phyloP scores from a whole-genome alignment of 116 monocot genomes.

The Phalaenopsis hybrid region DNA sequence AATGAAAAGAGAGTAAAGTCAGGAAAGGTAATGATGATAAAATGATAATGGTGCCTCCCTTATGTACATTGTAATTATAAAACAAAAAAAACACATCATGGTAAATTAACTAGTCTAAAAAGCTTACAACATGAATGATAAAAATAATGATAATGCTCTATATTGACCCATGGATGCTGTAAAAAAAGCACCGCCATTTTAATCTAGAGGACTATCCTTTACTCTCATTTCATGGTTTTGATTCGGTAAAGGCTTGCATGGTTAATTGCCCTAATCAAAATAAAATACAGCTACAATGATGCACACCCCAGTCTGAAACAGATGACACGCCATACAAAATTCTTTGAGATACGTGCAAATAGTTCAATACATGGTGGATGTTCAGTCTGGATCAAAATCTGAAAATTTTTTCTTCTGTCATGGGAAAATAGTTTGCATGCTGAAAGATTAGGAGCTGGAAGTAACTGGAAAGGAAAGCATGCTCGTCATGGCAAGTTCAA shows the following conservation, averaged over 20 bases:
- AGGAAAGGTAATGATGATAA: neutral
- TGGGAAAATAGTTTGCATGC: constrained; percentile 1
- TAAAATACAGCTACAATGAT: neutral
- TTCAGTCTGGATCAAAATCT: neutral
- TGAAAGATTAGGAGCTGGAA: neutral
- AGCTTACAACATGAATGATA: too few species aligned
- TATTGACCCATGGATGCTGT: neutral
- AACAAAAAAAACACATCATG: neutral
- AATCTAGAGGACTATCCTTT: neutral
- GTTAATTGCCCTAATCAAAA: neutral
- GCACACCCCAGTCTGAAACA: neutral
- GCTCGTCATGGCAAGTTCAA: neutral
- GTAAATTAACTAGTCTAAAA: neutral
- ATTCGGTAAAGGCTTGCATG: neutral
- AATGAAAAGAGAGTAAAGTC: neutral
- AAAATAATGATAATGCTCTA: neutral
- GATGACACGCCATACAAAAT: neutral
- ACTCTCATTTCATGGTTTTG: too few species aligned
- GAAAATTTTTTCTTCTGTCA: too few species aligned
- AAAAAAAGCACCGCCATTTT: neutral
- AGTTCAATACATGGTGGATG: constrained; percentile 6
- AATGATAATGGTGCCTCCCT: constrained; percentile 9
- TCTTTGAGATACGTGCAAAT: neutral
- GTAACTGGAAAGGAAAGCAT: neutral
- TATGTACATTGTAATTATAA: neutral